Evolutionary conservation across 169 alveolate species (phyloP), one percentile per base, ranked within the genome.

Genomic region (Cardiosporidium cionae): DNA sequence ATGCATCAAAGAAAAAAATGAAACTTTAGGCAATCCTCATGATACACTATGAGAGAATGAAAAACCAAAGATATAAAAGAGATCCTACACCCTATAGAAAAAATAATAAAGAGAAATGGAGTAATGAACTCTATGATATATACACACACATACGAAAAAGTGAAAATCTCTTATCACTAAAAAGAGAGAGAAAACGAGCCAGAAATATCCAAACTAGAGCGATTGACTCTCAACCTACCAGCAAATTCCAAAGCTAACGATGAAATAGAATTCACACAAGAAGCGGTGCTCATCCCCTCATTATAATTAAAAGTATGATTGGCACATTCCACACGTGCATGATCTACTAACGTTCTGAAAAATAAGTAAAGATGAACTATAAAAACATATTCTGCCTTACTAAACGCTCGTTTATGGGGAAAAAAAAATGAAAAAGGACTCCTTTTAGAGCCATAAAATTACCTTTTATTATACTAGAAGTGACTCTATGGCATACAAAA

Each of bases 261-360:
- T 32, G 98, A 93, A 9, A 91, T 90, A 25, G 95, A 72, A 65
- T 92, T 92, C 34, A 93, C 96, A 52, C 94, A 89, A 32, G 94
- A 87, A 70, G 90, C 80, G 44, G 93, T 88, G 33, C 91, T 90
- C 92, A 97, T 94, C 16, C 91, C 89, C 74, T 97, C 99, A 79
- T 93, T 91, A 85, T 89, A 96, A 58, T 93, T 93, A 87, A 97
- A 96, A 72, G 90, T 91, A 76, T 97, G 98, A 72, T 94, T 95
- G 72, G 93, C 94, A 44, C 98, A 93, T 80, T 97, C 99, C 3
- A 94, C 96, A 74, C 99, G 87, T 29, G 98, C 99, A 77, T 95
- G 98, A 77, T 97, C 99, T 44, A 96, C 93, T 69, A 97, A 87
- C 35, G 98, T 96, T 58, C 98, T 82, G 73, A 6, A 29, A 3